Evolutionary conservation across 768 basidiomycete genomes (phyloP).

Genomic region (Asterophora lycoperdoides): DNA sequence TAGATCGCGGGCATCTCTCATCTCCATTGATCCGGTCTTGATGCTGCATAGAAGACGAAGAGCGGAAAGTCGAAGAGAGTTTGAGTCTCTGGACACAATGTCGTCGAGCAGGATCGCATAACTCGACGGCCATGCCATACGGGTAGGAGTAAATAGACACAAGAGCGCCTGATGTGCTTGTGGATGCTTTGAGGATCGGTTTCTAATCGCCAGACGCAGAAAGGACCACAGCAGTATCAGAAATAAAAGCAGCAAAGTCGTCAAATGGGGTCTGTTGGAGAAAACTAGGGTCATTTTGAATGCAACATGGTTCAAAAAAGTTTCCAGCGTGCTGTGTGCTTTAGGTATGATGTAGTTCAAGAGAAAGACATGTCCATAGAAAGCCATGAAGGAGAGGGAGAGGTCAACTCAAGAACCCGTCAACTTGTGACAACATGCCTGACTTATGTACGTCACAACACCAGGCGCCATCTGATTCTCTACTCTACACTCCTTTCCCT

Average conservation of each 20-base stretch:
- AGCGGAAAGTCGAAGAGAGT: slow-evolving; percentile 29
- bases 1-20: slow-evolving; percentile 40
- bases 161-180: slow-evolving; percentile 33
- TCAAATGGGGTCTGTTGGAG: not conserved
- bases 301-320: not conserved
- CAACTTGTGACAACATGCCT: not conserved
- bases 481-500: slow-evolving; percentile 9
- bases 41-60: slow-evolving; percentile 34
- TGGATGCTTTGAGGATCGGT: not conserved
- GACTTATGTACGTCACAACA: too few relatives aligned
- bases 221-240: slow-evolving; percentile 7
- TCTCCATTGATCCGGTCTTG: slow-evolving; percentile 37
- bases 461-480: not conserved
- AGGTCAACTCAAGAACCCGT: too few relatives aligned
- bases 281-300: not conserved
- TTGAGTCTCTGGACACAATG: slow-evolving; percentile 10
- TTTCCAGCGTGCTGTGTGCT: not conserved
- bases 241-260: not conserved
- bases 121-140: slow-evolving; percentile 39
- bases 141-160: slow-evolving; percentile 39
- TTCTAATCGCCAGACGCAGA: slow-evolving; percentile 8
- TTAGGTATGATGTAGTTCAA: too few relatives aligned
- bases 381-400: not conserved
- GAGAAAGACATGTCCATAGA: too few relatives aligned
- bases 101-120: slow-evolving; percentile 29